Evolutionary conservation across 768 basidiomycete species (phyloP), one percentile per base, ranked within the genome.

Genomic region (Candolleomyces eurysporus): DNA sequence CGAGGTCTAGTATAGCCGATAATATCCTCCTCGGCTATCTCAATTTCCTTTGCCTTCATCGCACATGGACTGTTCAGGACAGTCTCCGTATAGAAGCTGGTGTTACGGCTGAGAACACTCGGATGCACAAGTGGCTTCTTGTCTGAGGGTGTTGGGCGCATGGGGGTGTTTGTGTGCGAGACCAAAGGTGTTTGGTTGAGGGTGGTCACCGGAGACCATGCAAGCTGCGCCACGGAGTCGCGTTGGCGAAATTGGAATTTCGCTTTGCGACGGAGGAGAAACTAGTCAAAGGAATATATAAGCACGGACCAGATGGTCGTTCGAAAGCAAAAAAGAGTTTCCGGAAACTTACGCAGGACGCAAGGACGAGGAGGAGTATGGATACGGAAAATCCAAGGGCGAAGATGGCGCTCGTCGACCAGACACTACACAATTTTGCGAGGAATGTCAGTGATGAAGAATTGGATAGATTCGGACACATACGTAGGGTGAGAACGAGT

Each of bases 191-290:
- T 56, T 11, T 36, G 42, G 54, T 42, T 56, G 54, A 56, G 40
- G 10, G 54, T 56, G 9, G 54, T 56, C 16, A 56, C 54, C 0
- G 54, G 54, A 10, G 54, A 56, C 54, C 54, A 56, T 17, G 54
- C n/a, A 13, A 56, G n/a, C 14, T 39, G n/a, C 14, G 54, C 36
- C n/a, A 43, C 40, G 8, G 54, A 56, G 36, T 17, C 10, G 36
- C 54, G 54, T 22, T 56, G 4, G 36, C 54, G 14, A 22, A 56
- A 43, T 42, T 22, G 54, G 22, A 42, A 56, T 30, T n/a, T 36
- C 13, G 39, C 39, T 8, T 39, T 36, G 17, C 40, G 31, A 19
- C 54, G 54, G 19, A 56, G 17, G 40, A 56, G 21, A n/a, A 43
- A n/a, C 54, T 56, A 14, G 19, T 8, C 13, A 4, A 54, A 39